Conservation (phyloP, 192 early-diverging fungal genomes). For the Backusella circina region DNA sequence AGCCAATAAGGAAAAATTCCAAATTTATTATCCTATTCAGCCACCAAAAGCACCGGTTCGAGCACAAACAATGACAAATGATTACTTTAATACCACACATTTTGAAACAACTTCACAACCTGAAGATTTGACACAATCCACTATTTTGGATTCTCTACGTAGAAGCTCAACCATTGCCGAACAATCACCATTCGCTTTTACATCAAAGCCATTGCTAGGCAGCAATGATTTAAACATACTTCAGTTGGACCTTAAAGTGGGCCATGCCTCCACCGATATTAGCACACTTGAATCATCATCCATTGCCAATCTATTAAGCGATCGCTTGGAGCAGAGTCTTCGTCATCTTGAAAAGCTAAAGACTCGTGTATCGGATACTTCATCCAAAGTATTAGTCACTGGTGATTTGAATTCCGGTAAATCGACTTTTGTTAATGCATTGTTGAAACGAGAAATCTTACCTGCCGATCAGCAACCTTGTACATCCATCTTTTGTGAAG, state of each 20-base stretch:
- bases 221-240: slow-evolving; percentile 54
- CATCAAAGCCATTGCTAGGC: background rate
- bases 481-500: slow-evolving; percentile 94
- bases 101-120: background rate
- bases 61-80: slow-evolving; percentile 9
- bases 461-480: slow-evolving; percentile 98
- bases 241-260: slow-evolving; percentile 65
- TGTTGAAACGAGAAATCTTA: slow-evolving; percentile 85
- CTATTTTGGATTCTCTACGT: slow-evolving; percentile 10
- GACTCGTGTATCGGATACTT: slow-evolving; percentile 83
- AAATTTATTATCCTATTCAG: slow-evolving; percentile 60
- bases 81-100: background rate
- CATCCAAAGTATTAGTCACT: slow-evolving; percentile 92
- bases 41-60: slow-evolving; percentile 2
- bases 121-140: background rate
- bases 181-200: background rate
- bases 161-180: slow-evolving; percentile 13
- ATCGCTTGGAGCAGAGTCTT: slow-evolving; percentile 61
- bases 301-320: slow-evolving; percentile 69
- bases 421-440: slow-evolving; percentile 94
- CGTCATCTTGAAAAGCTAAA: slow-evolving; percentile 82
- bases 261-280: slow-evolving; percentile 59
- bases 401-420: slow-evolving; percentile 99
- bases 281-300: slow-evolving; percentile 64
- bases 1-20: slow-evolving; percentile 62